Evolutionary conservation across 1,139 yeast genomes (phyloP).

Genomic region (Saccharomyces hybrid): DNA sequence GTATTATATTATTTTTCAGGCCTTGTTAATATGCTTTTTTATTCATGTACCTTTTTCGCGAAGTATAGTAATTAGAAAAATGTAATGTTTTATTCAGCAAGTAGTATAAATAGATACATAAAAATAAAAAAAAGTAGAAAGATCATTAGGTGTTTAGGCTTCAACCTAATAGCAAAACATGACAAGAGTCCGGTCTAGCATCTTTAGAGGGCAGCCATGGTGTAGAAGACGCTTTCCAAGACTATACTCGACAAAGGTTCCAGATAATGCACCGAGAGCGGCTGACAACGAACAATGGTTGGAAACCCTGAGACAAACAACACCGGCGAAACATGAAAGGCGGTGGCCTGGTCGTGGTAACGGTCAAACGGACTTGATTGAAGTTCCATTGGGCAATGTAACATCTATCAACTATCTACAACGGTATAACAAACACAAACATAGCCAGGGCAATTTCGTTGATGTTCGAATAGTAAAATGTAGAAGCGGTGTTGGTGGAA

Average conservation of each 20-base stretch:
- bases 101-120: not conserved
- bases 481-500: slow-evolving; percentile 81
- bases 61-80: not conserved
- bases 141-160: not conserved
- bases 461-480: slow-evolving; percentile 64
- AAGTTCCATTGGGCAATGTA: slow-evolving; percentile 35
- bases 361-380: slow-evolving; percentile 11
- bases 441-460: slow-evolving; percentile 36
- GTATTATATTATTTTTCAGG: not conserved
- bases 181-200: not conserved
- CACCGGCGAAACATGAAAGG: not conserved
- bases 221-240: not conserved
- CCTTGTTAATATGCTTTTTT: not conserved
- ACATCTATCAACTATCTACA: slow-evolving; percentile 23
- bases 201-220: not conserved
- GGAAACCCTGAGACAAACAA: slow-evolving; percentile 18
- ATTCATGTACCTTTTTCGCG: not conserved
- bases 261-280: slow-evolving; percentile 42
- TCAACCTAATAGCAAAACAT: not conserved
- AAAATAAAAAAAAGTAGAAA: not conserved
- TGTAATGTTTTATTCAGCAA: not conserved
- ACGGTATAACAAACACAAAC: slow-evolving; percentile 36
- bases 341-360: not conserved
- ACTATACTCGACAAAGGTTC: not conserved
- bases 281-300: slow-evolving; percentile 44